Percentiles rank a stretch among this genome's conserved stretches.
phyloP scores from a whole-genome alignment of 179 eudicot species.

The Spinacia oleracea region DNA sequence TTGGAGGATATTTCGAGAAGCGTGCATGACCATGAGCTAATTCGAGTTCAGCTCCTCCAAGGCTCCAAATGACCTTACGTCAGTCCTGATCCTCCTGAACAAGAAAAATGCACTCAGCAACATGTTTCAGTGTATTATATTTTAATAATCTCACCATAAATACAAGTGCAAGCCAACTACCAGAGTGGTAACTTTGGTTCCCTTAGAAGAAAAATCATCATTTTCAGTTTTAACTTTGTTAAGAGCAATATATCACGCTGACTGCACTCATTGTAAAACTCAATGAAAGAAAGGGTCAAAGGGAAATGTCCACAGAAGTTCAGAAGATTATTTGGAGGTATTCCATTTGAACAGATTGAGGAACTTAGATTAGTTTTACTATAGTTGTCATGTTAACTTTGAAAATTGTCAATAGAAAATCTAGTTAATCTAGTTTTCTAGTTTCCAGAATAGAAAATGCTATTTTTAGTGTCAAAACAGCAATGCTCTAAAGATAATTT shows the following conservation, averaged over 20 bases:
- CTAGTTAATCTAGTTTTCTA: not conserved
- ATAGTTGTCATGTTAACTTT: not conserved
- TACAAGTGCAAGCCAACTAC: not conserved
- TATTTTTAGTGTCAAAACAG: not conserved
- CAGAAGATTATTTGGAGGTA: not conserved
- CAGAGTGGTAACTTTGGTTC: not conserved
- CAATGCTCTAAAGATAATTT: not conserved
- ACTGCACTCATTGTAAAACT: not conserved
- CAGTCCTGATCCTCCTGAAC: slow-evolving; percentile 91
- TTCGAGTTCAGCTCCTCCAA: slow-evolving; percentile 94
- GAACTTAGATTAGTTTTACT: not conserved
- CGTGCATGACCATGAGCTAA: slow-evolving; percentile 99
- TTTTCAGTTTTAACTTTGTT: not conserved
- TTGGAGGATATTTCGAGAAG: slow-evolving; percentile 97
- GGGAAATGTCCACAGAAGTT: not conserved
- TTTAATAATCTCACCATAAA: not conserved
- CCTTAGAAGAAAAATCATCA: not conserved
- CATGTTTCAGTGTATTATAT: not conserved
- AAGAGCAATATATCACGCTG: not conserved
- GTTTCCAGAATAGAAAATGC: not conserved
- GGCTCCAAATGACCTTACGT: slow-evolving; percentile 99
- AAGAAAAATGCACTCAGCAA: slow-evolving; percentile 16
- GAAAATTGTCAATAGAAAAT: not conserved
- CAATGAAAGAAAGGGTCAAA: not conserved
- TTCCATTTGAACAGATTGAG: not conserved